Evolutionary conservation across 148 eudicot species (phyloP).

Genomic region (Rhododendron vialii): DNA sequence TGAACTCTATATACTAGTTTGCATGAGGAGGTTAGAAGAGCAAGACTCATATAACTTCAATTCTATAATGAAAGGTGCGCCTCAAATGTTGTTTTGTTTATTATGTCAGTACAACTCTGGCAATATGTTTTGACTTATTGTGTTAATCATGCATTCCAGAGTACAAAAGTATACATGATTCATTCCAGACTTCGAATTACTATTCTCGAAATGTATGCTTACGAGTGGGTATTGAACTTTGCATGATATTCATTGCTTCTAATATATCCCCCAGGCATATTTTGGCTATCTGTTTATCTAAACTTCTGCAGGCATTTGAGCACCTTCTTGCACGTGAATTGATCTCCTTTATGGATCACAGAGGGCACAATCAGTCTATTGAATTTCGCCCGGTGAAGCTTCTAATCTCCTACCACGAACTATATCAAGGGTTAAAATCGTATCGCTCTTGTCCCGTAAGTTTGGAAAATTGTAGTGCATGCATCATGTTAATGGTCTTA

Average conservation of each 20-base stretch:
- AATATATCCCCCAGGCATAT: background rate
- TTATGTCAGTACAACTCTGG: background rate
- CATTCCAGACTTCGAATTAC: slow-evolving; percentile 66
- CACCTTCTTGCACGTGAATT: slow-evolving; percentile 72
- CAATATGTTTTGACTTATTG: background rate
- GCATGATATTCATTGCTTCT: background rate
- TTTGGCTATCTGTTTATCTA: slow-evolving; percentile 5
- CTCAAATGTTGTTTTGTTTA: background rate
- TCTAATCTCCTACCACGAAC: slow-evolving; percentile 58
- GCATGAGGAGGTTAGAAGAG: slow-evolving; percentile 95
- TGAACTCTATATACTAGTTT: slow-evolving; percentile 76
- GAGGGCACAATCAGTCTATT: slow-evolving; percentile 66
- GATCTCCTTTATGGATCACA: slow-evolving; percentile 55
- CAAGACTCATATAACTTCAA: slow-evolving; percentile 71
- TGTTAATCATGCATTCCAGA: slow-evolving; percentile 41
- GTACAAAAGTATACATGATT: slow-evolving; percentile 71
- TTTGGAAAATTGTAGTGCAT: background rate
- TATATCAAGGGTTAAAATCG: slow-evolving; percentile 65
- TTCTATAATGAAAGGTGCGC: slow-evolving; percentile 80
- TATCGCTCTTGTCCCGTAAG: slow-evolving; percentile 73
- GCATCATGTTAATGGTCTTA: background rate
- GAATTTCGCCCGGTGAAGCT: slow-evolving; percentile 88
- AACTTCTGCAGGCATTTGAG: slow-evolving; percentile 70
- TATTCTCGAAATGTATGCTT: slow-evolving; percentile 68
- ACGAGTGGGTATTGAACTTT: slow-evolving; percentile 45